These are phyloP conservation scores for Cercospora sp. DNA, from an alignment of 2,329 filamentous ascomycete genomes.

Conservation along the genomic window DNA sequence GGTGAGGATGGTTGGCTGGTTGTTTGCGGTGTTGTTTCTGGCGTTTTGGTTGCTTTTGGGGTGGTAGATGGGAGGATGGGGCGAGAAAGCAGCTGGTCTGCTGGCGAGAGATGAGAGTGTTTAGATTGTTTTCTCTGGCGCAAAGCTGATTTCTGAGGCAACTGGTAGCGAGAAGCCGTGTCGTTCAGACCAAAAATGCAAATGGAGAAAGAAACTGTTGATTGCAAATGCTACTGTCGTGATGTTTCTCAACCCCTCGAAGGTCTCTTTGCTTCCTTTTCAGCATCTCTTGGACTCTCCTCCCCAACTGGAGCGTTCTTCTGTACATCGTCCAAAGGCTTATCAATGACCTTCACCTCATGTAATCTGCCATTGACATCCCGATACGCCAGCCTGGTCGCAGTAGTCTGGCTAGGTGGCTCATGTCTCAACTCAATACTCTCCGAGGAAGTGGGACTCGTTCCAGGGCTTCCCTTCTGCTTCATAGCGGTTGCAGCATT, in stretches of 20 bases:
- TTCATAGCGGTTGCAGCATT: slow-evolving; percentile 16
- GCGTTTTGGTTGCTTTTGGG: neutral
- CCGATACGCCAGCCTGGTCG: slow-evolving; percentile 25
- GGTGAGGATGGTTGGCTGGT: neutral
- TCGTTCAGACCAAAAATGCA: neutral
- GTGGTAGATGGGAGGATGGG: neutral
- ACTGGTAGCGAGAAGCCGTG: neutral
- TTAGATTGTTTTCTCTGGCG: neutral
- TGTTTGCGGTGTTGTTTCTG: neutral
- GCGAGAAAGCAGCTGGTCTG: neutral
- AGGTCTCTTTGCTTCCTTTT: neutral
- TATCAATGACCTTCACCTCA: slow-evolving; percentile 28
- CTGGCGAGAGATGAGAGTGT: neutral
- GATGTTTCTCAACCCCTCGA: neutral
- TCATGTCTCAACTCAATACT: slow-evolving; percentile 23
- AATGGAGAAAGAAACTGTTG: neutral
- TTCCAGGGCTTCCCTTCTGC: neutral
- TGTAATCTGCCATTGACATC: slow-evolving; percentile 24
- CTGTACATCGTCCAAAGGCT: slow-evolving; percentile 17
- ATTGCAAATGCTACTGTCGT: neutral
- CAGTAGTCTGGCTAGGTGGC: slow-evolving; percentile 21
- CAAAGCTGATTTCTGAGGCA: neutral
- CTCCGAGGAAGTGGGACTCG: neutral
- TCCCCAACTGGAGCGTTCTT: neutral
- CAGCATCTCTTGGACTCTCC: neutral